These are phyloP conservation scores for Torulaspora franciscae DNA, from an alignment of 805 yeast genomes.

Conservation along the genomic window DNA sequence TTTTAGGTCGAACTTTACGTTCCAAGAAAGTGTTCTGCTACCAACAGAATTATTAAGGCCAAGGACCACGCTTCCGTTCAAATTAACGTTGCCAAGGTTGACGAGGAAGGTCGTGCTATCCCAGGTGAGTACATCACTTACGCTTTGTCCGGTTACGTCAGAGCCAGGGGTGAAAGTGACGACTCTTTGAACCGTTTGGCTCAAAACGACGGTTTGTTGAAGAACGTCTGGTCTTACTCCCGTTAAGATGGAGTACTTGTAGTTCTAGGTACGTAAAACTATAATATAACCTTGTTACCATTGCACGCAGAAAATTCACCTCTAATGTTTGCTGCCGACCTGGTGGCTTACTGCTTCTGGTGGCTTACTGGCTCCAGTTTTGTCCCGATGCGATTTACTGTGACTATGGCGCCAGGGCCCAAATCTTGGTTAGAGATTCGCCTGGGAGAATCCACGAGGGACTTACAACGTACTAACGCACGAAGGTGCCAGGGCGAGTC, in stretches of 20 bases:
- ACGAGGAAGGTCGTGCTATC: conserved; percentile 91
- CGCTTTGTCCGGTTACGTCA: conserved; percentile 95
- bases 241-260: conserved; percentile 48
- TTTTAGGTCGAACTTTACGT: conserved; percentile 97
- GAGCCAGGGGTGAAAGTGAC: conserved; percentile 99
- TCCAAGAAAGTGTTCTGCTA: conserved; percentile 99
- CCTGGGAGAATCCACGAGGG: no score
- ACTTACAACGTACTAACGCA: no score
- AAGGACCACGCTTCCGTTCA: conserved; percentile 99
- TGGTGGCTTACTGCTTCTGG: no score
- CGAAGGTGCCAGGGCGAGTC: no score
- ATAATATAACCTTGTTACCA: conserved; percentile 7
- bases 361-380: no score
- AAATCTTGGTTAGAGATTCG: no score
- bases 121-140: conserved; percentile 88
- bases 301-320: not conserved
- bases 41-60: conserved; percentile 99
- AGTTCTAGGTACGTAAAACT: conserved; percentile 11
- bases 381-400: not conserved
- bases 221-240: conserved; percentile 93
- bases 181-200: conserved; percentile 99
- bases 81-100: conserved; percentile 97
- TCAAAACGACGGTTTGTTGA: conserved; percentile 95
- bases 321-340: no score
- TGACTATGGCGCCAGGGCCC: conserved; percentile 1